Base-by-base conservation (phyloP, 2,329 filamentous ascomycete species). In the Fusarium cyanostomum region DNA sequence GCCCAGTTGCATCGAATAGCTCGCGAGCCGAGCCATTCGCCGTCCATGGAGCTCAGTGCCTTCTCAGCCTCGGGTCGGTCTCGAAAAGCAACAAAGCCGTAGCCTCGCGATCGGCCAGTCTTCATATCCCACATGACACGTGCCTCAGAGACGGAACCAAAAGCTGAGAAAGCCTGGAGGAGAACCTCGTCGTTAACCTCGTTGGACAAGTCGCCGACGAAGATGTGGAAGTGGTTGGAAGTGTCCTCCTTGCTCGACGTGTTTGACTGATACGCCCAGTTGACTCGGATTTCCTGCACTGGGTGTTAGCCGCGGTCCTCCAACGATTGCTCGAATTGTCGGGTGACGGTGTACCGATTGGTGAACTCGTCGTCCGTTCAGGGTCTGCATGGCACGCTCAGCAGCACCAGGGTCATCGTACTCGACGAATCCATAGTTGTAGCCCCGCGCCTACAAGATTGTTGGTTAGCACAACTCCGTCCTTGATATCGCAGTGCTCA, bases 41-140 rank as follows among this genome's bases (percentile, higher is more conserved):
- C 95, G 73, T 99, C 95, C 95, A 99, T 99, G 63, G 93, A 93
- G 80, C 90, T 96, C 73, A 99, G 80, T 2, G 95, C 94, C 80
- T 97, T 97, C 78, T 99, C 95, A 26, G 95, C 95, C 73, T 99
- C 95, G 31, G 86, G 82, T 64, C 94, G 92, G 64, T 99, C 95
- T 63, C 94, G 91, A 86, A 96, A 99, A 45, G 95, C 95, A 69
- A 98, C 94, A 74, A 99, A 99, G 11, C 95, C 95, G 74, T 99
- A 99, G 59, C 95, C 95, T 75, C 95, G 92, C 68, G 95, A 98
- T 65, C 95, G 90, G 68, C 95, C 95, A 31, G 95, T 99, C 86
- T 99, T 99, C 95, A 99, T 99, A 78, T 99, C 95, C 95, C 95
- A 99, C 95, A 99, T 99, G 66, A 99, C 95, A 72, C 95, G 93